These are phyloP conservation scores for Colletotrichum sublineola DNA, from an alignment of 2,329 filamentous ascomycete species.

Conservation along the genomic window DNA sequence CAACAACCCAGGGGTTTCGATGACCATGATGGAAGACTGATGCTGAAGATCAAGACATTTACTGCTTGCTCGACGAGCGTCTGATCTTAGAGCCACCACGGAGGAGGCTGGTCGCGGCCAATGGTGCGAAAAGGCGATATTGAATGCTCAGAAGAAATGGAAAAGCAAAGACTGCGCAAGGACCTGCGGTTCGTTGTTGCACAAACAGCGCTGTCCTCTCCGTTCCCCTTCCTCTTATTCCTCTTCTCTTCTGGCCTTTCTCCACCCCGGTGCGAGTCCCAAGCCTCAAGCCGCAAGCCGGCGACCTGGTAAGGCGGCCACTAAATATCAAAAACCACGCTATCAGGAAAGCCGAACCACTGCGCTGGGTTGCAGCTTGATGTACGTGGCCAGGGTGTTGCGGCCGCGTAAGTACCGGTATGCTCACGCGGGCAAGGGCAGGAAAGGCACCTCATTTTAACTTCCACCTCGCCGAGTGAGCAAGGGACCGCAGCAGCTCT, in stretches of 20 bases:
- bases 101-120: background rate
- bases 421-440: background rate
- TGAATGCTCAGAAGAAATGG: background rate
- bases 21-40: constrained; percentile 3
- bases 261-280: background rate
- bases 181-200: background rate
- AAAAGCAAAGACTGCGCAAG: constrained; percentile 29
- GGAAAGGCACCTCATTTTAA: constrained; percentile 24
- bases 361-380: constrained; percentile 33
- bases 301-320: constrained; percentile 29
- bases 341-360: constrained; percentile 23
- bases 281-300: constrained; percentile 10
- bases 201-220: constrained; percentile 5
- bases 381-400: constrained; percentile 14
- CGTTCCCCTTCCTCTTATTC: background rate
- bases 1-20: background rate
- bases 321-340: background rate
- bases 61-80: background rate
- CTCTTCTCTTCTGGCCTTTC: background rate
- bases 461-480: constrained; percentile 2
- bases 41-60: background rate
- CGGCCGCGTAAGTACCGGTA: background rate
- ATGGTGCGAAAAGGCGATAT: background rate
- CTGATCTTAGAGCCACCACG: too few species aligned
- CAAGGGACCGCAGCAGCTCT: background rate